Base-by-base conservation (phyloP, 495 filamentous ascomycete genomes). In the Penicillium antarcticum region DNA sequence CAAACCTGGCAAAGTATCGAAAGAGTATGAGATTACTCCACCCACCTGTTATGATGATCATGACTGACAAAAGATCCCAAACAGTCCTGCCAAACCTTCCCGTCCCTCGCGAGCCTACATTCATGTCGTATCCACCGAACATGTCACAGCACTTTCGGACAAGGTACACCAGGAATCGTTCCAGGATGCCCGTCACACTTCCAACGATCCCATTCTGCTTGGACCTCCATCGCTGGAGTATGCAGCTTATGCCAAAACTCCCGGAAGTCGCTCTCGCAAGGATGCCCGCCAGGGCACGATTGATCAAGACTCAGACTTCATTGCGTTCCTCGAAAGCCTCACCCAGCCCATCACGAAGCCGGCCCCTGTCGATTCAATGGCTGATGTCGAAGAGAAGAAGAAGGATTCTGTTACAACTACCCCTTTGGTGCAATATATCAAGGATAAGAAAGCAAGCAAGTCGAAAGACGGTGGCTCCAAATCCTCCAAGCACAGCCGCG, bases 221-320 rank as follows among this genome's bases (percentile, higher is more conserved):
- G 86, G 84, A 0, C 88, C 87, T 13, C 91, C 91, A 1, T 74
- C 78, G 9, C 72, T 96, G 12, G 92, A 97, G 60, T 87, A 89
- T 60, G 82, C 94, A 19, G 81, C 87, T 3, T 94, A 91, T 67
- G 86, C 88, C 43, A 88, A 89, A 56, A 79, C 87, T 0, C 90
- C 95, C 13, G 87, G 85, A 52, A 85, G 79, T 58, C 75, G 76
- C 33, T 65, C 71, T 17, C 84, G 89, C 18, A 80, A 81, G 40
- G 94, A 98, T 76, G 81, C 81, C 51, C 85, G 92, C 3, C 89
- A 95, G 65, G 94, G 95, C 37, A 95, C 89, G 5, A 97, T 98
- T 51, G 94, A 98, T 57, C 90, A 92, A 59, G 94, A 98, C 64
- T 83, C 87, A 0, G 94, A 97, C 49, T 97, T 97, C 56, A 95